These are phyloP conservation scores for Craspedostauros australis DNA, from an alignment of 108 stramenopile genomes.

Conservation along the genomic window DNA sequence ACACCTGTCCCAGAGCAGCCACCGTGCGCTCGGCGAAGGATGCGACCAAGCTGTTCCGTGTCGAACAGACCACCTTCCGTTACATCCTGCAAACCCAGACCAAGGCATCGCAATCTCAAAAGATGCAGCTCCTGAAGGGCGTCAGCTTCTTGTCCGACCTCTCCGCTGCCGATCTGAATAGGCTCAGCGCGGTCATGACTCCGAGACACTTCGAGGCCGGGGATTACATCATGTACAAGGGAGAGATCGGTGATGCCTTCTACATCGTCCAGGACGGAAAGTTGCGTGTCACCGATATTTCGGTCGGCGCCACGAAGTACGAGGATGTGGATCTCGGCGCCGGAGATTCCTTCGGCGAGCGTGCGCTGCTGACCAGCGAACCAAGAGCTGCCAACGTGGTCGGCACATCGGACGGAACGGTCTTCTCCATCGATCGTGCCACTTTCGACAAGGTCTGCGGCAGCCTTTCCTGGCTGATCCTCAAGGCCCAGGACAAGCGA, in stretches of 20 bases:
- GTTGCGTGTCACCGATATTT: conserved; percentile 35
- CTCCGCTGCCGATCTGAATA: conserved; percentile 30
- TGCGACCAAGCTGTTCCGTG: conserved; percentile 17
- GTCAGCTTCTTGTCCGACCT: conserved; percentile 42
- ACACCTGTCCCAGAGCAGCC: conserved; percentile 87
- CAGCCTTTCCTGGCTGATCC: conserved; percentile 17
- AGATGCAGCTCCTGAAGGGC: conserved; percentile 29
- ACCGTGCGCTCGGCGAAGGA: conserved; percentile 47
- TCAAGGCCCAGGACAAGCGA: conserved; percentile 32
- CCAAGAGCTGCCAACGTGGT: conserved; percentile 46
- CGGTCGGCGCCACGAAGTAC: conserved; percentile 33
- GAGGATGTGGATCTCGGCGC: conserved; percentile 38
- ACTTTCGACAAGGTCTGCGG: conserved; percentile 38
- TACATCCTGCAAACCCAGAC: conserved; percentile 47
- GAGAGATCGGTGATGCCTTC: conserved; percentile 53
- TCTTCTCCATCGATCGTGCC: conserved; percentile 38
- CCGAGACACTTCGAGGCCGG: conserved; percentile 33
- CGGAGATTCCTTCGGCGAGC: conserved; percentile 40
- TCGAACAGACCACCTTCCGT: conserved; percentile 60
- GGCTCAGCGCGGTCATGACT: conserved; percentile 42
- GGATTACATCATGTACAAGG: conserved; percentile 55
- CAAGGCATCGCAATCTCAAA: conserved; percentile 1
- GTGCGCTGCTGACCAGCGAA: conserved; percentile 23
- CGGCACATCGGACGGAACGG: conserved; percentile 13
- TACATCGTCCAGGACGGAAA: conserved; percentile 70